Evolutionary conservation across 2,329 filamentous ascomycete species (phyloP), one percentile per base, ranked within the genome.

Genomic region (Cryphonectria parasitica): DNA sequence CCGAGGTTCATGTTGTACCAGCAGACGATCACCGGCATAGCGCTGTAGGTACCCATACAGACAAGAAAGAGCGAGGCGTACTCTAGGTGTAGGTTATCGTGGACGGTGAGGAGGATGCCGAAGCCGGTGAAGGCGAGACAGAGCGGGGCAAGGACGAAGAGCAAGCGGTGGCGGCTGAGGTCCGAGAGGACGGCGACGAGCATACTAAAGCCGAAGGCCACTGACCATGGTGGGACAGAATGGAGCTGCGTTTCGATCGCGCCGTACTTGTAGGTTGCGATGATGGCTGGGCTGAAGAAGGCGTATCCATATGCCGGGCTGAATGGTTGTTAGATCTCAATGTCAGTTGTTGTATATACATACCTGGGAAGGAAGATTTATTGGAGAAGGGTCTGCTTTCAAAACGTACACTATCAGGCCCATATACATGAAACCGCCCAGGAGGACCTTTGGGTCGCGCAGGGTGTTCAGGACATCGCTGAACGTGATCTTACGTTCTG

Each of bases 11-110:
- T 93, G 75, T 91, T 91, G 79, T 91, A 94, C 92, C 92, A 95
- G 79, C 91, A 94, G 10, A 94, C 88, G 60, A 94, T 89, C 41
- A 97, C 90, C 0, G 95, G 94, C 91, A 97, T 95, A n/a, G 94
- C 93, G 0, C 89, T 90, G 81, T 97, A 98, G 0, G 88, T 87
- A 65, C 93, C 93, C 82, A 90, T 90, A 1, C 92, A 91, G 65
- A 97, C 89, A 43, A 98, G 83, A 83, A 97, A 97, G 0, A 98
- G 86, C 0, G 91, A 92, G 0, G 85, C 91, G 76, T 97, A 98
- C 78, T 96, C 87, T 8, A 93, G 81, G 17, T 86, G 73, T 0
- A 82, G 83, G 78, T 93, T 87, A 77, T 92, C 81, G 79, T 95
- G 91, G 6, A 95, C 88, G 15, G 84, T 83, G 64, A 97, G 82